These are phyloP conservation scores for Pythium scleroteichum DNA, from an alignment of 352 stramenopile genomes.

Conservation along the genomic window DNA sequence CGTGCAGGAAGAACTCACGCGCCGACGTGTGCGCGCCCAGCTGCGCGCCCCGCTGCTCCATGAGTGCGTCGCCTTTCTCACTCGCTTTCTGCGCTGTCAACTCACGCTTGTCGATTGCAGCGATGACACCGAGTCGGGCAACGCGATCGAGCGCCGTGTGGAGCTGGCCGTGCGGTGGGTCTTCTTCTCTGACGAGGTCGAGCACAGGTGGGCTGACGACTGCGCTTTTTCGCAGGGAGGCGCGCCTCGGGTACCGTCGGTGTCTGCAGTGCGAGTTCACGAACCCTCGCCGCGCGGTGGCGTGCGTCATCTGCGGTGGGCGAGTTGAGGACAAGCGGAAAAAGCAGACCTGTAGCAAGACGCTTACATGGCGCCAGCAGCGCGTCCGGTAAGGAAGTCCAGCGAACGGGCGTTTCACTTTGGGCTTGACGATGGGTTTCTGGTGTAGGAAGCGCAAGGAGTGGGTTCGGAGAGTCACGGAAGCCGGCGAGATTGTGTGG, in stretches of 20 bases:
- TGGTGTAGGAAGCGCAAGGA: conserved; percentile 17
- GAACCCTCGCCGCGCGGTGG: conserved; percentile 20
- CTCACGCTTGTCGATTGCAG: conserved; percentile 3
- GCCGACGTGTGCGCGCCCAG: conserved; percentile 41
- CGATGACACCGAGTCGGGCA: conserved; percentile 2
- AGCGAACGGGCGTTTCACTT: no score
- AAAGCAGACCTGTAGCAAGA: conserved; percentile 5
- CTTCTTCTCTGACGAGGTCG: not conserved
- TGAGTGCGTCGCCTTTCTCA: conserved; percentile 28
- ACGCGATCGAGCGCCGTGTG: conserved; percentile 24
- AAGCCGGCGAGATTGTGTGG: conserved; percentile 20
- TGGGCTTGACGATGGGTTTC: not conserved
- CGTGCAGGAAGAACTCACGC: conserved; percentile 41
- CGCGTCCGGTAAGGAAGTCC: conserved; percentile 25
- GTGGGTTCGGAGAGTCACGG: conserved; percentile 10
- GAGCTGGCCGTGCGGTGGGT: conserved; percentile 34
- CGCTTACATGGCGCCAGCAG: conserved; percentile 17
- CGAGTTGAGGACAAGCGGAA: conserved; percentile 7
- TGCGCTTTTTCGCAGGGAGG: conserved; percentile 11
- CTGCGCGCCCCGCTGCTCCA: conserved; percentile 52
- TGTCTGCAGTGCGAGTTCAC: conserved; percentile 26
- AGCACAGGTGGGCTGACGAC: not conserved
- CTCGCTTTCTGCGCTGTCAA: not conserved
- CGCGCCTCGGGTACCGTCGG: conserved; percentile 10
- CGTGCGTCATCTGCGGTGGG: conserved; percentile 26